phyloP scores from a whole-genome alignment of 257 asterid species.

The Coffea canephora region DNA sequence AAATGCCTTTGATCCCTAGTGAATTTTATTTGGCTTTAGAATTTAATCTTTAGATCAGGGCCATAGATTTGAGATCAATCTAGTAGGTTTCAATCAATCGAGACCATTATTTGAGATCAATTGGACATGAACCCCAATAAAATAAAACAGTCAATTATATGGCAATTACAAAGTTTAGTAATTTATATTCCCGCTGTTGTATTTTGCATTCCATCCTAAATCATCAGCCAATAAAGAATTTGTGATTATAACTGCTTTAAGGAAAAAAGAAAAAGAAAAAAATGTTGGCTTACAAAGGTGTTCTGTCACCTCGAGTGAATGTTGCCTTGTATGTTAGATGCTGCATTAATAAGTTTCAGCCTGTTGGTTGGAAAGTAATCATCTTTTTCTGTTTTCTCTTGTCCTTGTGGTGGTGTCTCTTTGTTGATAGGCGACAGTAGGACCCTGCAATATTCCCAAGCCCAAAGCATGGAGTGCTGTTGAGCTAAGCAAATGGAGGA shows the following conservation, averaged over 20 bases:
- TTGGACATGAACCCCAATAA: background rate
- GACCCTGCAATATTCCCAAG: constrained; percentile 90
- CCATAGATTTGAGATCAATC: background rate
- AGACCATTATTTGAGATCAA: background rate
- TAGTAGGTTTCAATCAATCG: background rate
- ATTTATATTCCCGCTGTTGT: background rate
- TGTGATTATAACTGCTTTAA: background rate
- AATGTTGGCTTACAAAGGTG: background rate
- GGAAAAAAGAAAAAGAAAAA: background rate
- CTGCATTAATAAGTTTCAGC: background rate
- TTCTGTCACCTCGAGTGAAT: background rate
- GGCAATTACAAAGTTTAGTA: background rate
- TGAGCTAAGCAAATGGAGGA: constrained; percentile 95
- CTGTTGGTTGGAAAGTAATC: constrained; percentile 1
- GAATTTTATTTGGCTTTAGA: background rate
- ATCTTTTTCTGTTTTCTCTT: background rate
- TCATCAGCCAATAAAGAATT: background rate
- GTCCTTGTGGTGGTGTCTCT: background rate
- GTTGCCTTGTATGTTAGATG: background rate
- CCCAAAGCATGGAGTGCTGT: constrained; percentile 95
- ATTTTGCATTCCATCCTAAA: background rate
- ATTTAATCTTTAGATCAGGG: background rate
- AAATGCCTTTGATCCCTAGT: background rate
- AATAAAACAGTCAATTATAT: background rate
- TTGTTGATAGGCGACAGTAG: constrained; percentile 77